Evolutionary conservation across 1,139 yeast genomes (phyloP).

Genomic region (Scheffersomyces quercinus): DNA sequence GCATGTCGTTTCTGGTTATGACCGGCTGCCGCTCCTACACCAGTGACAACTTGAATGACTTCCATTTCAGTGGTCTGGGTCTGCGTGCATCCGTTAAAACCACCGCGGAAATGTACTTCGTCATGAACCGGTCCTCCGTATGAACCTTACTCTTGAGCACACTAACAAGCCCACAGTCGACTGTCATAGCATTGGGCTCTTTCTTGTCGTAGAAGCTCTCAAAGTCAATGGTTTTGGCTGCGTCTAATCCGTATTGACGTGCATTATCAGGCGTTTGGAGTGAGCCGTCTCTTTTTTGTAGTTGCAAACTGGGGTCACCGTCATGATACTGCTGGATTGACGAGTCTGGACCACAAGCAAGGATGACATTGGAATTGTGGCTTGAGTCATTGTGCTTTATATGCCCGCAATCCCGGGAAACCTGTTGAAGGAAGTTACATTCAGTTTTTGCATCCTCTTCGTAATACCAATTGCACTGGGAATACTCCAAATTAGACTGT

Average conservation of each 20-base stretch:
- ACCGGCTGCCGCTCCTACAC: too few relatives aligned
- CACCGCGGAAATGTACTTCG: background rate
- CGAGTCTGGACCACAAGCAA: background rate
- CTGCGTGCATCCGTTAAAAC: background rate
- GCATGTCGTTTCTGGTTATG: too few relatives aligned
- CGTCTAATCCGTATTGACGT: background rate
- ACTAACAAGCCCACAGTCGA: constrained; percentile 9
- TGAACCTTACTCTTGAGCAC: constrained; percentile 5
- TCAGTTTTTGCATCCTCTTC: too few relatives aligned
- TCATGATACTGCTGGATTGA: background rate
- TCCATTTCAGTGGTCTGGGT: background rate
- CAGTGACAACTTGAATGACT: background rate
- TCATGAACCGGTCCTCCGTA: constrained; percentile 1
- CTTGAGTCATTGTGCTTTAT: too few relatives aligned
- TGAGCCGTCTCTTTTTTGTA: too few relatives aligned
- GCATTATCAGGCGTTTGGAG: too few relatives aligned
- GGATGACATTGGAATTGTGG: too few relatives aligned
- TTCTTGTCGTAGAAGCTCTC: constrained; percentile 7
- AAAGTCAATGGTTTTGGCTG: constrained; percentile 6
- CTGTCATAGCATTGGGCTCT: constrained; percentile 13
- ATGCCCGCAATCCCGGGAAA: too few relatives aligned
- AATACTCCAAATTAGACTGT: too few relatives aligned
- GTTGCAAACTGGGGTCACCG: background rate
- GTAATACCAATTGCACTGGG: too few relatives aligned
- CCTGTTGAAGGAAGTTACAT: too few relatives aligned